phyloP scores from a whole-genome alignment of 2,329 filamentous ascomycete genomes.

The Cercospora zeae-maydis region DNA sequence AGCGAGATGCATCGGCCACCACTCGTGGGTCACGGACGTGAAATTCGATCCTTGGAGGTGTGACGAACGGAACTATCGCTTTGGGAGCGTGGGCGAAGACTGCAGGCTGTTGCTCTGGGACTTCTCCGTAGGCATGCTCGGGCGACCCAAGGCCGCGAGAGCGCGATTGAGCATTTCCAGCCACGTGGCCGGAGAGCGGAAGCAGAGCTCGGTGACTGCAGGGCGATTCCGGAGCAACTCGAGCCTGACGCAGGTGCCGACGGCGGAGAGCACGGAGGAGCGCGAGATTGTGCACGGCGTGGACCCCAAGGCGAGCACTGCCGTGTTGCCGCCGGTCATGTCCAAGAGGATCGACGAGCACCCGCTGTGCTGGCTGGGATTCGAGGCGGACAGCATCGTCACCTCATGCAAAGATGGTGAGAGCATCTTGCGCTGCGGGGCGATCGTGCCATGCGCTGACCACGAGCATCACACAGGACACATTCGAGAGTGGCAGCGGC shows the following conservation, averaged over 20 bases:
- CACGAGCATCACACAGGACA: slow-evolving; percentile 50
- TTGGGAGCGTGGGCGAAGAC: slow-evolving; percentile 94
- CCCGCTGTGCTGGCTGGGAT: slow-evolving; percentile 85
- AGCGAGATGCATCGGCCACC: slow-evolving; percentile 89
- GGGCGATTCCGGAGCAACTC: slow-evolving; percentile 69
- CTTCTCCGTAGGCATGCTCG: slow-evolving; percentile 94
- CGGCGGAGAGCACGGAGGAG: slow-evolving; percentile 44
- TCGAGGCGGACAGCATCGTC: slow-evolving; percentile 88
- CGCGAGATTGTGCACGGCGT: slow-evolving; percentile 70
- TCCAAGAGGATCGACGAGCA: slow-evolving; percentile 81
- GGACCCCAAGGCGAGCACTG: slow-evolving; percentile 76
- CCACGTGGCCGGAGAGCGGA: slow-evolving; percentile 48
- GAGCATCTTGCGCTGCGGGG: slow-evolving; percentile 34
- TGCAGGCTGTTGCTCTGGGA: slow-evolving; percentile 90
- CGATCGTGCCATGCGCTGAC: background rate
- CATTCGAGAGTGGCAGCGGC: slow-evolving; percentile 70
- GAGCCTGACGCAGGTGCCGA: slow-evolving; percentile 51
- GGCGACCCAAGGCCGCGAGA: slow-evolving; percentile 70
- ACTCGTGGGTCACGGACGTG: slow-evolving; percentile 90
- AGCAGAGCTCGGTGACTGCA: slow-evolving; percentile 47
- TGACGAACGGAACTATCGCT: slow-evolving; percentile 90
- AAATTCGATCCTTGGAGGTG: slow-evolving; percentile 97
- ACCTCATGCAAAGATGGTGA: slow-evolving; percentile 87
- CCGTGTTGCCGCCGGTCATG: slow-evolving; percentile 86
- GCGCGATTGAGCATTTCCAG: slow-evolving; percentile 54